These are phyloP conservation scores for Fusarium praegraminearum DNA, from an alignment of 2,329 filamentous ascomycete genomes.

Conservation along the genomic window DNA sequence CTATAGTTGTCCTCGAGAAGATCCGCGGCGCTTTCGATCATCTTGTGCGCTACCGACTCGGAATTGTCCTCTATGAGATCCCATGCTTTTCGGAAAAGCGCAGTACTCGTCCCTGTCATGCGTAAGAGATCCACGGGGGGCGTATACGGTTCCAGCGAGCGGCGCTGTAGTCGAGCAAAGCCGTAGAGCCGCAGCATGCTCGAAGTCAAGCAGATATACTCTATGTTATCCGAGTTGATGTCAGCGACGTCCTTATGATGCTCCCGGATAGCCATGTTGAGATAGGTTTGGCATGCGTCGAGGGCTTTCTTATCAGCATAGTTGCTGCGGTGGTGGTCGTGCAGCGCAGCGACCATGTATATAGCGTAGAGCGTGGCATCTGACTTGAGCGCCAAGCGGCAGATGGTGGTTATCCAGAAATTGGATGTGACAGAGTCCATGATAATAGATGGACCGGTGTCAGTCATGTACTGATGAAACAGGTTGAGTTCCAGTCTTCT, in stretches of 20 bases:
- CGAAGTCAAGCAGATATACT: conserved; percentile 3
- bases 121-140: conserved; percentile 6
- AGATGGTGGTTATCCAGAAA: conserved; percentile 2
- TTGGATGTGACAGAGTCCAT: background rate
- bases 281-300: background rate
- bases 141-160: background rate
- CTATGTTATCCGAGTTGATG: background rate
- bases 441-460: conserved; percentile 4
- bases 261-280: conserved; percentile 11
- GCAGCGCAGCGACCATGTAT: conserved; percentile 5
- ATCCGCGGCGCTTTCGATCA: conserved; percentile 5
- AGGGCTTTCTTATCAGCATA: background rate
- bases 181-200: conserved; percentile 6
- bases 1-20: background rate
- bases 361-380: conserved; percentile 6
- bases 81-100: background rate
- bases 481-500: background rate
- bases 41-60: background rate
- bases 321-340: background rate
- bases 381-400: conserved; percentile 4
- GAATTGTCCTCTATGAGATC: background rate
- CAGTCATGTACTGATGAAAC: conserved; percentile 11
- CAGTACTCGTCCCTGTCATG: background rate
- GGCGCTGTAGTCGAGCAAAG: background rate
- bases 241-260: conserved; percentile 4